phyloP scores from a whole-genome alignment of 1,284 basidiomycete species.

The Malassezia pachydermatis region DNA sequence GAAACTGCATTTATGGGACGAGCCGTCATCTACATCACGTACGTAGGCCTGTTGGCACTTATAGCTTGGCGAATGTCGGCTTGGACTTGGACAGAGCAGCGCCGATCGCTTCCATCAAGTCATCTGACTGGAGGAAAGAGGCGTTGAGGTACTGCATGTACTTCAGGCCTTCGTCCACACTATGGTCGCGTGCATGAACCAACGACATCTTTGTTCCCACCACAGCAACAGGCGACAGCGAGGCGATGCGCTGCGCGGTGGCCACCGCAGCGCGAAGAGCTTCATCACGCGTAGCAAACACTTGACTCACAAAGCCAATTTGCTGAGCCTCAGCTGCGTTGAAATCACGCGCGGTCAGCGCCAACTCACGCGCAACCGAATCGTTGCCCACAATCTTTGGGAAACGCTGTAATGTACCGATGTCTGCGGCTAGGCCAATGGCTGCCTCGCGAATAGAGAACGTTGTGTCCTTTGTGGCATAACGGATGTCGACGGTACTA shows the following conservation, averaged over 20 bases:
- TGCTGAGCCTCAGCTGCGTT: constrained; percentile 60
- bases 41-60: too few species aligned
- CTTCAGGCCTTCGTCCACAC: constrained; percentile 65
- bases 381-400: constrained; percentile 72
- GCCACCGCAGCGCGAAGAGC: constrained; percentile 56
- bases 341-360: constrained; percentile 67
- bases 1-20: constrained; percentile 12
- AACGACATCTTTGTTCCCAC: constrained; percentile 67
- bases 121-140: constrained; percentile 61
- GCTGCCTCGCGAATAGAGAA: constrained; percentile 85
- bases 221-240: constrained; percentile 72
- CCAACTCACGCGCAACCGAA: constrained; percentile 67
- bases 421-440: constrained; percentile 77
- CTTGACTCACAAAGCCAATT: constrained; percentile 66
- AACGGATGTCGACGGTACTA: constrained; percentile 69
- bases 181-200: constrained; percentile 65
- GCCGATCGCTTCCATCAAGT: constrained; percentile 51
- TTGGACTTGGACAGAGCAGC: constrained; percentile 50
- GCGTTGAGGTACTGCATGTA: constrained; percentile 72
- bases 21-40: neutral
- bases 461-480: constrained; percentile 57
- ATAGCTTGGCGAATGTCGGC: constrained; percentile 44
- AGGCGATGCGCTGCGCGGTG: constrained; percentile 60
- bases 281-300: constrained; percentile 60
- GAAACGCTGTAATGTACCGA: constrained; percentile 74